Evolutionary conservation across 2,329 filamentous ascomycete genomes (phyloP), one percentile per base, ranked within the genome.

Genomic region (Penicillium sp.): DNA sequence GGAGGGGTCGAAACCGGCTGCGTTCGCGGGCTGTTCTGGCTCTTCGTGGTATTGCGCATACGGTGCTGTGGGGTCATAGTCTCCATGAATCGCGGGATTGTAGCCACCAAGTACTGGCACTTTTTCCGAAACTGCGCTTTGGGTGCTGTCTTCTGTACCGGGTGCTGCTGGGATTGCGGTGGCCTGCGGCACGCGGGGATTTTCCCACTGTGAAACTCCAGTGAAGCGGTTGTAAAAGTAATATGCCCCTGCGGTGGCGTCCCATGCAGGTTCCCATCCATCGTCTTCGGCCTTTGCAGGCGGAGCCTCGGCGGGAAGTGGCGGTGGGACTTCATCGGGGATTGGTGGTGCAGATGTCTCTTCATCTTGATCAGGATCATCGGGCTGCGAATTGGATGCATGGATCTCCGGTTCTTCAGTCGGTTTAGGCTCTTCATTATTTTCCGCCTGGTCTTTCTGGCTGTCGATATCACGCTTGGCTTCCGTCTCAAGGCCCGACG

Each of bases 21-120:
- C 48, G 4, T 14, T 22, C 5, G 47, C 6, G 2, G 61, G 54
- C 10, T 71, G 66, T 11, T 72, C 71, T 46, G 67, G 63, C 7
- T 74, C 73, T 39, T 74, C 74, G 43, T 81, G 72, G 44, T 80
- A 78, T 69, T 89, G 83, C 11, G 94, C 93, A 72, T 99, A 99
- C 78, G 92, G 89, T n/a, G 94, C 93, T 58, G 88, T 94, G 4
- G 92, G 92, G 68, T 99, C 94, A 78, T 97, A 99, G 77, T 92
- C 89, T 65, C 94, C 94, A 72, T 99, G 94, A 44, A 99, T 93
- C 24, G 91, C 89, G 1, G 94, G 94, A 71, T 97, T 96, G 78
- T 99, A 99, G 59, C 93, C 92, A 56, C 88, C 87, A 11, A 67
- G 61, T 5, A 82, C 83, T 22, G 83, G 76, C 53, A 76, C 63